Evolutionary conservation across 495 filamentous ascomycete species (phyloP).

Genomic region (Arthonia radiata): DNA sequence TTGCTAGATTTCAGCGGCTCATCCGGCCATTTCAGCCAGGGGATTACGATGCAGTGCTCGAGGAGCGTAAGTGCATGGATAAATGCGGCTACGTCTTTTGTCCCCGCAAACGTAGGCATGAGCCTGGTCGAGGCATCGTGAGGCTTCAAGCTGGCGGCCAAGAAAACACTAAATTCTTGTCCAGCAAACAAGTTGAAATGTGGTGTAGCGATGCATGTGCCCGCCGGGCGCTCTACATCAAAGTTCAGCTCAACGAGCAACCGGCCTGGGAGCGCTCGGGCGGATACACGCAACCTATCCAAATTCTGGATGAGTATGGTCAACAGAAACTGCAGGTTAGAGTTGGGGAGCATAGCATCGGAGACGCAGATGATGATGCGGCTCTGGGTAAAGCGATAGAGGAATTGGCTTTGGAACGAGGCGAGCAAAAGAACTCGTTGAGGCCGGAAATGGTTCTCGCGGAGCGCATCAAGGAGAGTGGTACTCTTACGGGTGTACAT

Average conservation of each 20-base stretch:
- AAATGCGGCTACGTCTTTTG: conserved; percentile 72
- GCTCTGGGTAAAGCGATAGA: too few relatives aligned
- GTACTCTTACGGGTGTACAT: too few relatives aligned
- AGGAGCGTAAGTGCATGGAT: conserved; percentile 58
- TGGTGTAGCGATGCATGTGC: conserved; percentile 76
- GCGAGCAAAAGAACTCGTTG: conserved; percentile 14
- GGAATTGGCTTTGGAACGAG: conserved; percentile 28
- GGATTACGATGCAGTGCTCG: conserved; percentile 68
- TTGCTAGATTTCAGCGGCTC: conserved; percentile 25
- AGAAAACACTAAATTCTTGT: conserved; percentile 23
- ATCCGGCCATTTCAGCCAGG: conserved; percentile 50
- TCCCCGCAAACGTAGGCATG: conserved; percentile 22
- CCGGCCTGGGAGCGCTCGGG: conserved; percentile 65
- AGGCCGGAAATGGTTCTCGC: conserved; percentile 9
- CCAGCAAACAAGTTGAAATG: conserved; percentile 45
- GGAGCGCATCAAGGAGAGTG: conserved; percentile 27
- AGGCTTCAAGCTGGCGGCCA: conserved; percentile 26
- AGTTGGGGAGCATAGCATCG: too few relatives aligned
- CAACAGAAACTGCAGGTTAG: too few relatives aligned
- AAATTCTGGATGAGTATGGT: too few relatives aligned
- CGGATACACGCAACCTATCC: too few relatives aligned
- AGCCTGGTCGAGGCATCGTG: too few relatives aligned
- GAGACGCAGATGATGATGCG: too few relatives aligned
- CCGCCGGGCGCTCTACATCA: conserved; percentile 52
- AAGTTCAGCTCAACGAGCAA: conserved; percentile 57